Base-by-base conservation (phyloP, 2,329 filamentous ascomycete genomes). In the Fusarium ambrosium region DNA sequence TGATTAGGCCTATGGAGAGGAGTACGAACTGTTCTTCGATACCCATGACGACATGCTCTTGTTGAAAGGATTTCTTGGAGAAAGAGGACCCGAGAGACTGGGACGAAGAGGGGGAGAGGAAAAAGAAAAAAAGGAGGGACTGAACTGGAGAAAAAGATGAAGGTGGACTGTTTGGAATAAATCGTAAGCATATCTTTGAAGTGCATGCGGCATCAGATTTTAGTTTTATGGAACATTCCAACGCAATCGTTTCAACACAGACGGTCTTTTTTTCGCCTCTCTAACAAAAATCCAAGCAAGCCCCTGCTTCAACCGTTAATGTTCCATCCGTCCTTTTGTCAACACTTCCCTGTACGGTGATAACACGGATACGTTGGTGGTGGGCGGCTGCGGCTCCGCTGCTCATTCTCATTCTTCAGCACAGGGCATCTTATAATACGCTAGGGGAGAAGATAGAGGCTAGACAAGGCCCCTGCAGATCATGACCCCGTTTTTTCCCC, bases 21-120 rank as follows among this genome's bases (percentile, higher is more conserved):
- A 77, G 65, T 10, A 68, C 62, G 34, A 77, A 77, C 32, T 77
- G 74, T 58, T 77, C 74, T 55, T 73, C 62, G 27, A 77, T 77
- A n/a, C 63, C 65, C 71, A 75, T 77, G n/a, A 39, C 51, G 39
- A 39, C 66, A 39, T 51, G 48, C 29, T 59, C 16, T 29, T 10
- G 37, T 32, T 13, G 36, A 63, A 63, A 63, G 14, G 39, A 34
- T 20, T 58, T 34, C 18, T 56, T 36, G 11, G 18, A 45, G 20
- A n/a, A 39, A n/a, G 18, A 18, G 20, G 34, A 53, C 37, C 62
- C 64, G 61, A 65, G 8, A 16, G 41, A 27, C 32, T 68, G 64
- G 70, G 9, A 62, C 60, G 1, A 10, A 24, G 34, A 36, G 53
- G n/a, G 32, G 36, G 34, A 59, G 37, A 36, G 34, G 34, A 18